Evolutionary conservation across 352 stramenopile species (phyloP), one percentile per base, ranked within the genome.

Genomic region (Globisporangium cystogenes): DNA sequence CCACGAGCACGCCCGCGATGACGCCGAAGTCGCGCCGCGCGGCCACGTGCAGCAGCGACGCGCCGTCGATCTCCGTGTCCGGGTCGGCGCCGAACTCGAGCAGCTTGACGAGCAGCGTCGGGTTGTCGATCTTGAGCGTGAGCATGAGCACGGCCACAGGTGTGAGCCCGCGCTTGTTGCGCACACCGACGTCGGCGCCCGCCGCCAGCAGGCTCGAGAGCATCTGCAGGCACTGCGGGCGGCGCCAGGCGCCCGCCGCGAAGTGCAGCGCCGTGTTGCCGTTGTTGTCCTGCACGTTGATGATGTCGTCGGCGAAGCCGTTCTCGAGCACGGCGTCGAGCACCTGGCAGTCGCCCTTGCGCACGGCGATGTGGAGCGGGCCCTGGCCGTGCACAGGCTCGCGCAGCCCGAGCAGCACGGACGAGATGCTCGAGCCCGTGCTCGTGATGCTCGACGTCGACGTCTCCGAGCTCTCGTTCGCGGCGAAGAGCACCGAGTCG

Each of bases 201-300:
- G 71, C 72, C 0, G 57, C 51, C 18, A 93, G 53, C 6, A 93
- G 60, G 24, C 64, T 61, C 44, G 72, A 53, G 2, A 83, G 62
- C 47, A 88, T 82, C 14, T 53, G 29, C 20, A 81, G 45, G 24
- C 73, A 70, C 53, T 72, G 57, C 4, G 73, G 68, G 7, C 72
- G 70, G 4, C 75, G 64, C 72, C 77, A 89, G 29, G 79, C 76
- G 42, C 77, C 77, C 7, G 77, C 63, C 0, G 82, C 79, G 51
- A 93, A 93, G 57, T 93, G 82, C 51, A 93, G 65, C 55, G 79
- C 76, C 54, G 82, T 85, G 67, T 93, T 93, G 46, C 79, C 82
- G 44, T 93, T 90, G 48, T 83, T 81, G 57, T 93, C 82, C 1
- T 72, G 68, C 7, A 79, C 61, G 59, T 90, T 71, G 36, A 91